Base-by-base conservation (phyloP, 768 basidiomycete genomes). In the Amanita rimosa region DNA sequence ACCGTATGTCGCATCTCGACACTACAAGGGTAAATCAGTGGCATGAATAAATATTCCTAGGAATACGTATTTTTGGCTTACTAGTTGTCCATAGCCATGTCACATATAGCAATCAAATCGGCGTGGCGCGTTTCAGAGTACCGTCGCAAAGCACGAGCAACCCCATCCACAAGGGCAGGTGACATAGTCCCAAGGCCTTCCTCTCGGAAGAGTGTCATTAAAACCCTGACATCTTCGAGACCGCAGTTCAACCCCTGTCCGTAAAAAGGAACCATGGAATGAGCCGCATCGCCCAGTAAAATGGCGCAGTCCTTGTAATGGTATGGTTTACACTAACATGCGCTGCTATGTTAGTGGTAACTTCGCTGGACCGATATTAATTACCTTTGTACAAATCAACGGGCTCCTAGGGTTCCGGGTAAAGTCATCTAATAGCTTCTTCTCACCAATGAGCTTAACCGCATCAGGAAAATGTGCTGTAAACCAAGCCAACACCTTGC, bases 231-330 rank as follows among this genome's bases (percentile, higher is more conserved):
- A 64, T 99, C 95, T 67, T 99, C 95, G 46, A 99, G 76, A 13
- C 95, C 95, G 61, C 94, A 96, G 61, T 99, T 99, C 57, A 98
- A 75, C 36, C 95, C 95, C 73, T 99, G 95, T 37, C 95, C 88
- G 62, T 87, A 93, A 69, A 93, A 94, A 53, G 95, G 94, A n/a
- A 94, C 93, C 93, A 98, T 97, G 37, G 91, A 86, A 65, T 99
- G 95, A 9, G 92, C 90, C 35, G 95, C 85, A 65, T 99, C 95
- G 48, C 95, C 95, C 44, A 99, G 67, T 48, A 98, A 76, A 34
- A 98, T 74, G 53, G 73, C 90, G 57, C 87, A 76, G 68, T 91
- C 89, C 67, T 78, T 76, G 72, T 90, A 91, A 65, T 96, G 91
- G 66, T 93, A 94, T 44, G 91, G 92, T 51, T 73, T 81, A 57